These are phyloP conservation scores for Castanea mollissima DNA, from an alignment of 306 rosid genomes.

Conservation along the genomic window DNA sequence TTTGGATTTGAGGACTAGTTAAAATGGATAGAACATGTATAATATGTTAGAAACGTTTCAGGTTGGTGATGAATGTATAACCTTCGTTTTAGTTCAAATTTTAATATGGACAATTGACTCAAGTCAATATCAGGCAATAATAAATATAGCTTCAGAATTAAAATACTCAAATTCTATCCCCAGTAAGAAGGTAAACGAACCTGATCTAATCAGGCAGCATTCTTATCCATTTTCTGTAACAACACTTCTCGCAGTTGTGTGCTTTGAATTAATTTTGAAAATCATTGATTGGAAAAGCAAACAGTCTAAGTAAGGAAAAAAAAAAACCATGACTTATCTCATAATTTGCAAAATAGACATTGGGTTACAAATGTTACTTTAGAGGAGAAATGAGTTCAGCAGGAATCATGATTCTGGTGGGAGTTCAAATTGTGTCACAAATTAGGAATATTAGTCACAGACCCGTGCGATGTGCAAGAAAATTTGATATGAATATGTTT, in stretches of 20 bases:
- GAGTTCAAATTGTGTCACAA: neutral
- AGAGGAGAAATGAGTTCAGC: neutral
- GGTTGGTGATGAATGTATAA: neutral
- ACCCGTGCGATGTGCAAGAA: too few species aligned
- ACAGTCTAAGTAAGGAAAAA: neutral
- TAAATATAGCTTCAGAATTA: neutral
- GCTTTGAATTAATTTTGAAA: neutral
- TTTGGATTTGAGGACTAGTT: too few species aligned
- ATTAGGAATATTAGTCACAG: too few species aligned
- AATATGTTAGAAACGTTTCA: too few species aligned
- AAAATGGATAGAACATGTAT: too few species aligned
- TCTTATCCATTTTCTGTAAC: neutral
- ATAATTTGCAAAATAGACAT: neutral
- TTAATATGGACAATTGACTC: too few species aligned
- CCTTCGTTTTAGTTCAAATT: neutral
- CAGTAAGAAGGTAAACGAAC: neutral
- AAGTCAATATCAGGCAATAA: neutral
- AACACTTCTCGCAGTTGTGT: neutral
- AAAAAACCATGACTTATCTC: neutral
- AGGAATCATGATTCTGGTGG: neutral
- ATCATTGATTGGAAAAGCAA: neutral
- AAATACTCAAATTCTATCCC: neutral
- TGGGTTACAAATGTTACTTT: too few species aligned
- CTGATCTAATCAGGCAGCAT: neutral
- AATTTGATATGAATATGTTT: too few species aligned